Percentiles rank a stretch among this genome's conserved stretches.
Evolutionary conservation across 768 basidiomycete species (phyloP).

Genomic region (Tricholoma bakamatsutake): DNA sequence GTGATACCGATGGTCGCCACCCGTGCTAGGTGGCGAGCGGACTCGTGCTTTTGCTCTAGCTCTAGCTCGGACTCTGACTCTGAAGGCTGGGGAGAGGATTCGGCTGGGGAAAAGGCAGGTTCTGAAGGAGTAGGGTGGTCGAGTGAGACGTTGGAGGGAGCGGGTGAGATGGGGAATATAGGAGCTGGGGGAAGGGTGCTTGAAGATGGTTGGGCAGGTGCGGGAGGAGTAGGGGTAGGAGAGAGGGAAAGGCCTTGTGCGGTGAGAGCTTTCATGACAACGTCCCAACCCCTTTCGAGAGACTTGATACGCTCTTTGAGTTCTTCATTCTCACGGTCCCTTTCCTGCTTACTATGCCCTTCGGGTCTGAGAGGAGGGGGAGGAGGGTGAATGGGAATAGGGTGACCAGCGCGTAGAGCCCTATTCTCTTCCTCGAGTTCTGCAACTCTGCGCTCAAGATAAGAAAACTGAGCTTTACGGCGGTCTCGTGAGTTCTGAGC

Average conservation of each 20-base stretch:
- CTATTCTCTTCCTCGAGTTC: slow-evolving; percentile 85
- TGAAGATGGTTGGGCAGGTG: slow-evolving; percentile 19
- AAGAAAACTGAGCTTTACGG: slow-evolving; percentile 75
- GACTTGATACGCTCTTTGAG: slow-evolving; percentile 71
- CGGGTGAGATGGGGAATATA: slow-evolving; percentile 32
- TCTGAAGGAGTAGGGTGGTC: slow-evolving; percentile 27
- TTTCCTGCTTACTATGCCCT: slow-evolving; percentile 30
- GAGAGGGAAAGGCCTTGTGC: slow-evolving; percentile 58
- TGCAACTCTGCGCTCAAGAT: slow-evolving; percentile 59
- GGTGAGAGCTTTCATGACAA: slow-evolving; percentile 68
- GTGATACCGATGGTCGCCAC: slow-evolving; percentile 74
- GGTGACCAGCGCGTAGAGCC: slow-evolving; percentile 52
- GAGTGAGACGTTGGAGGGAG: slow-evolving; percentile 26
- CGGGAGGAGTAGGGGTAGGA: slow-evolving; percentile 22
- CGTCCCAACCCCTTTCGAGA: slow-evolving; percentile 78
- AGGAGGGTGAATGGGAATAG: slow-evolving; percentile 18
- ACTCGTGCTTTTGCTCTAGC: slow-evolving; percentile 33
- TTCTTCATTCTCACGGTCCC: slow-evolving; percentile 64
- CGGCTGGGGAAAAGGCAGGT: slow-evolving; percentile 26
- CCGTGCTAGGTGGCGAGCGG: slow-evolving; percentile 99
- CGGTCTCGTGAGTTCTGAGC: slow-evolving; percentile 91
- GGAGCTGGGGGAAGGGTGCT: slow-evolving; percentile 18
- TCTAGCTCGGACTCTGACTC: slow-evolving; percentile 18
- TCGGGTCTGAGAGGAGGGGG: slow-evolving; percentile 10
- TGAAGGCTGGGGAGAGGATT: slow-evolving; percentile 17